Percentiles rank a stretch among this genome's conserved stretches.
Conservation (phyloP, 148 eudicot species). For the Vaccinium vitisidaea region DNA sequence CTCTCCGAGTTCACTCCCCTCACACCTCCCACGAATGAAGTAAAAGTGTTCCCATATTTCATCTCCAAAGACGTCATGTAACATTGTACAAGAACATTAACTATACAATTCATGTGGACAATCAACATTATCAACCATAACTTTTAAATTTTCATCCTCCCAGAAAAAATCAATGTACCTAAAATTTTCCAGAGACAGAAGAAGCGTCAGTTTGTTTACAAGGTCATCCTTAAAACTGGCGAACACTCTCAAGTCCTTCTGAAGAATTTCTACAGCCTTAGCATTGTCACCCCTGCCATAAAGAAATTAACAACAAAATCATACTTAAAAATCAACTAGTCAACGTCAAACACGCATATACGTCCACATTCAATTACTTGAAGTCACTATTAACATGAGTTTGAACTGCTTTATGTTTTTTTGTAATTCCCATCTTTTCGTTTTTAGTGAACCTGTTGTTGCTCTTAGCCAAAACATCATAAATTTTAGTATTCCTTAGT, state of each 20-base stretch:
- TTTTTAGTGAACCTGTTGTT: too few species aligned
- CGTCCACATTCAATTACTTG: too few species aligned
- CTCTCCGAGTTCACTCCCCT: not conserved
- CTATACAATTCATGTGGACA: not conserved
- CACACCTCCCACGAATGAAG: not conserved
- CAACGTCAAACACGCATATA: too few species aligned
- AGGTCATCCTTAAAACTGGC: slow-evolving; percentile 49
- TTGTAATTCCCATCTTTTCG: too few species aligned
- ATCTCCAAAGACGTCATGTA: not conserved
- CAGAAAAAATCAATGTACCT: slow-evolving; percentile 33
- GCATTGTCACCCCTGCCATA: slow-evolving; percentile 41
- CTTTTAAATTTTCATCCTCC: too few species aligned
- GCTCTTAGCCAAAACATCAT: too few species aligned
- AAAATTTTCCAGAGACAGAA: slow-evolving; percentile 48
- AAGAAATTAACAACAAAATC: not conserved
- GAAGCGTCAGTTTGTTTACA: slow-evolving; percentile 50
- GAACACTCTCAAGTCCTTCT: slow-evolving; percentile 55
- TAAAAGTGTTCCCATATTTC: not conserved
- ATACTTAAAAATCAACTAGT: not conserved
- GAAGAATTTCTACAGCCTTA: slow-evolving; percentile 57
- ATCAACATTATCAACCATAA: not conserved
- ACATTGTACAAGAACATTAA: not conserved
- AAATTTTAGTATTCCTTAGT: too few species aligned
- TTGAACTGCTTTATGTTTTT: too few species aligned
- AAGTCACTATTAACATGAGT: too few species aligned